These are phyloP conservation scores for Vicia sativa DNA, from an alignment of 306 rosid species.

Conservation along the genomic window DNA sequence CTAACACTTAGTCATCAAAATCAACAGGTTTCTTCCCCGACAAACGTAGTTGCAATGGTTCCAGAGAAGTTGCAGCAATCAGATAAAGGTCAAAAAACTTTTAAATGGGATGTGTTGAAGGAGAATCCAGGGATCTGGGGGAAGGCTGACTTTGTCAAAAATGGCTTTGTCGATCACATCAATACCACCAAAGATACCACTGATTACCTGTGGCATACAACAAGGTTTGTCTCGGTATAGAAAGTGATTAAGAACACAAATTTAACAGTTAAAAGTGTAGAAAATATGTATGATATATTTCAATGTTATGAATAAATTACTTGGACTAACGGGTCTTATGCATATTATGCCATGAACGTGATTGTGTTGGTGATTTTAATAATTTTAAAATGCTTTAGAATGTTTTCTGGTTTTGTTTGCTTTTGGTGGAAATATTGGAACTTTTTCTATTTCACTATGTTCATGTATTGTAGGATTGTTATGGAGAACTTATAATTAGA, in stretches of 20 bases:
- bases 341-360: background rate
- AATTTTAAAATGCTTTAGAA: background rate
- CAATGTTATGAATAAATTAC: no score
- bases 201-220: constrained; percentile 89
- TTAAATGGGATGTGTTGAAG: constrained; percentile 70
- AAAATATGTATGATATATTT: no score
- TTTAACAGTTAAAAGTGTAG: background rate
- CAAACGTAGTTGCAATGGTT: constrained; percentile 64
- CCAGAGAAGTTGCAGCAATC: constrained; percentile 65
- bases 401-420: constrained; percentile 1
- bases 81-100: constrained; percentile 49
- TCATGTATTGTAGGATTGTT: background rate
- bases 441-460: constrained; percentile 11
- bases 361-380: background rate
- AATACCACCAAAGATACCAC: constrained; percentile 93
- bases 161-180: constrained; percentile 85
- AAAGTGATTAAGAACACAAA: background rate
- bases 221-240: constrained; percentile 65
- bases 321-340: background rate
- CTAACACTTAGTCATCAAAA: constrained; percentile 38
- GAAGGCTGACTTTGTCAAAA: constrained; percentile 63
- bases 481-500: constrained; percentile 5
- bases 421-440: constrained; percentile 8
- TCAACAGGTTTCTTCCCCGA: constrained; percentile 72
- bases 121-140: constrained; percentile 92